Percentiles rank a stretch among this genome's conserved stretches.
Evolutionary conservation across 2,329 filamentous ascomycete species (phyloP).

Genomic region (Sclerotinia glacialis): DNA sequence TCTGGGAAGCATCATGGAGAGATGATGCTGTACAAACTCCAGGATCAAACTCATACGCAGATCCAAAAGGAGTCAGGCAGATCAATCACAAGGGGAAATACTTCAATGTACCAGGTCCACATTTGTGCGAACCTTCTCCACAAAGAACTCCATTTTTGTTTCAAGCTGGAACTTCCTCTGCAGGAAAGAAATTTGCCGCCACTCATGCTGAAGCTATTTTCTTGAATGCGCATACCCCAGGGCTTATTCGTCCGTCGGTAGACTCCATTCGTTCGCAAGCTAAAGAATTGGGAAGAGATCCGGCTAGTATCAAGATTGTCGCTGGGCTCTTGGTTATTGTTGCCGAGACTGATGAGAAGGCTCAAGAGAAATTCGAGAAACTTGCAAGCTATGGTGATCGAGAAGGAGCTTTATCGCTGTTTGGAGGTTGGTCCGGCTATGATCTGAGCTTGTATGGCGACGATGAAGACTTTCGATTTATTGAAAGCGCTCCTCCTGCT

Average conservation of each 20-base stretch:
- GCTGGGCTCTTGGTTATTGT: constrained; percentile 65
- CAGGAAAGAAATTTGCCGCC: constrained; percentile 65
- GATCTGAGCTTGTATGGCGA: constrained; percentile 59
- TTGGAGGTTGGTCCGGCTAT: constrained; percentile 72
- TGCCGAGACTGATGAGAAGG: constrained; percentile 63
- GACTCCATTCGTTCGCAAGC: constrained; percentile 57
- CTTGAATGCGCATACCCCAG: constrained; percentile 62
- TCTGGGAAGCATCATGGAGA: constrained; percentile 35
- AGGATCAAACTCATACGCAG: constrained; percentile 57
- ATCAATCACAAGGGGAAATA: constrained; percentile 66
- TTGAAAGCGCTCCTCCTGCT: constrained; percentile 45
- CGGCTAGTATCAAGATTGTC: constrained; percentile 62
- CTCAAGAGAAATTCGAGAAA: constrained; percentile 60
- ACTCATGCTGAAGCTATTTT: constrained; percentile 72
- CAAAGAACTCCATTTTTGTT: constrained; percentile 41
- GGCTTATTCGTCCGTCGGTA: constrained; percentile 59
- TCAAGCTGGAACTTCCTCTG: constrained; percentile 65
- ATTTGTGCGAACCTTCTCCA: constrained; percentile 53
- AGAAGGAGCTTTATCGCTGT: constrained; percentile 67
- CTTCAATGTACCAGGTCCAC: constrained; percentile 62
- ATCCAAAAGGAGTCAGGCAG: constrained; percentile 55
- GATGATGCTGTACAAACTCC: constrained; percentile 56
- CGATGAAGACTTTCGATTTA: constrained; percentile 61
- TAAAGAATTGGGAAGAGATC: constrained; percentile 53
- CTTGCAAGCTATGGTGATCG: constrained; percentile 59